Conservation (phyloP, 169 alveolate species). For the Cyclospora cayetanensis region DNA sequence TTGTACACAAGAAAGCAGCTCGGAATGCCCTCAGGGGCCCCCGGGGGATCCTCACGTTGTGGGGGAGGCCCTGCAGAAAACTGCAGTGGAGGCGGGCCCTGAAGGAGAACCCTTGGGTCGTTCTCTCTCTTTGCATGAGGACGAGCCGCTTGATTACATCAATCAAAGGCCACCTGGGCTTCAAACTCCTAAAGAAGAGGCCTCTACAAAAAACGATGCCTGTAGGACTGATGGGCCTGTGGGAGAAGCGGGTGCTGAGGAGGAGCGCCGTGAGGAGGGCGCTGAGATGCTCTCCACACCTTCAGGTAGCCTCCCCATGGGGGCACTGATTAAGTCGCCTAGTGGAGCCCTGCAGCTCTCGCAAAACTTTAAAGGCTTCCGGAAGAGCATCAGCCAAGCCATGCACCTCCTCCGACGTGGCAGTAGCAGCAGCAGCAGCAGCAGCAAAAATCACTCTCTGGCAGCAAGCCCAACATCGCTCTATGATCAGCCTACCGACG, state of each 20-base stretch:
- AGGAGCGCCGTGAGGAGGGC: neutral
- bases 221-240: neutral
- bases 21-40: no score
- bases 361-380: neutral
- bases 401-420: neutral
- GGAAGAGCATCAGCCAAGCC: neutral
- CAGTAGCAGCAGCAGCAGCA: neutral
- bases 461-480: no score
- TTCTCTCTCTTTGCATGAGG: neutral
- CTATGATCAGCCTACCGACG: no score
- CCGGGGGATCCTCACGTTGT: no score
- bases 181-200: neutral
- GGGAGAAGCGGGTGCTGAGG: neutral
- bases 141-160: no score
- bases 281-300: neutral
- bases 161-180: no score
- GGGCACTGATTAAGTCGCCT: neutral
- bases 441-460: no score
- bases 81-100: neutral
- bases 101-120: neutral
- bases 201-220: neutral
- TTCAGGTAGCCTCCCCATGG: neutral
- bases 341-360: neutral
- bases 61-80: no score
- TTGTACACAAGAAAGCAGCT: no score